Conservation (phyloP, 2,329 filamentous ascomycete species). For the Passalora sequoiae region DNA sequence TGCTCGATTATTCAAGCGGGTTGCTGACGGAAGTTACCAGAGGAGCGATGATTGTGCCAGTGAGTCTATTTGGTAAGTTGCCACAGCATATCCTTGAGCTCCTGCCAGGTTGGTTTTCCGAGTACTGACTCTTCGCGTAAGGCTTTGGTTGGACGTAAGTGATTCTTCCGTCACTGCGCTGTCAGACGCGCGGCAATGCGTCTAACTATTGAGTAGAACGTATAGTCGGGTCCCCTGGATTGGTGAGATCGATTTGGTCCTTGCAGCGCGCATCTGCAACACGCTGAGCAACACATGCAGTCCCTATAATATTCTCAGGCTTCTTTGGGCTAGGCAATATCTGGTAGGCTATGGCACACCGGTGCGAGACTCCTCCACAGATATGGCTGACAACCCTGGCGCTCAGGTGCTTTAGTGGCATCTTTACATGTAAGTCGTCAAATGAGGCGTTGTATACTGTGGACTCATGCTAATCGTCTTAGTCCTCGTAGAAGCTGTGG, state of each 20-base stretch:
- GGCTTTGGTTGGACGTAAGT: slow-evolving; percentile 23
- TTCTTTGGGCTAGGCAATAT: slow-evolving; percentile 49
- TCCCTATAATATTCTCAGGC: slow-evolving; percentile 46
- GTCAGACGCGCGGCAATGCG: slow-evolving; percentile 9
- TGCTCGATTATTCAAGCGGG: slow-evolving; percentile 3
- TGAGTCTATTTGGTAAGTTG: slow-evolving; percentile 67
- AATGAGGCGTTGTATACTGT: slow-evolving; percentile 1
- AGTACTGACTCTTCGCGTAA: slow-evolving; percentile 15
- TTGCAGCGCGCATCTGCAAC: slow-evolving; percentile 11
- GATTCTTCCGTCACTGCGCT: slow-evolving; percentile 6
- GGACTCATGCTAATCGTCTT: slow-evolving; percentile 3
- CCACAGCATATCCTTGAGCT: slow-evolving; percentile 8
- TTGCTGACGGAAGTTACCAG: slow-evolving; percentile 23
- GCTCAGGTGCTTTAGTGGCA: slow-evolving; percentile 13
- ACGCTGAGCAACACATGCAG: slow-evolving; percentile 29
- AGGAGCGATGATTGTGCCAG: slow-evolving; percentile 71
- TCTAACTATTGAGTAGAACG: slow-evolving; percentile 11
- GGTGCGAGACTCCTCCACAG: neutral
- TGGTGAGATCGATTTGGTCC: slow-evolving; percentile 16
- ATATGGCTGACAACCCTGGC: slow-evolving; percentile 2
- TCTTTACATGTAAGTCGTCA: slow-evolving; percentile 8
- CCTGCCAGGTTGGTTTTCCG: slow-evolving; percentile 3
- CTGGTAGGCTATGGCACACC: slow-evolving; percentile 22
- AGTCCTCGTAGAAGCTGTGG: slow-evolving; percentile 21
- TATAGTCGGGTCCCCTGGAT: slow-evolving; percentile 21